A percentile compares a stretch with the other conserved stretches of the same genome.
These are phyloP conservation scores for Xylaria sp. DNA, from an alignment of 2,329 filamentous ascomycete genomes.

Conservation along the genomic window DNA sequence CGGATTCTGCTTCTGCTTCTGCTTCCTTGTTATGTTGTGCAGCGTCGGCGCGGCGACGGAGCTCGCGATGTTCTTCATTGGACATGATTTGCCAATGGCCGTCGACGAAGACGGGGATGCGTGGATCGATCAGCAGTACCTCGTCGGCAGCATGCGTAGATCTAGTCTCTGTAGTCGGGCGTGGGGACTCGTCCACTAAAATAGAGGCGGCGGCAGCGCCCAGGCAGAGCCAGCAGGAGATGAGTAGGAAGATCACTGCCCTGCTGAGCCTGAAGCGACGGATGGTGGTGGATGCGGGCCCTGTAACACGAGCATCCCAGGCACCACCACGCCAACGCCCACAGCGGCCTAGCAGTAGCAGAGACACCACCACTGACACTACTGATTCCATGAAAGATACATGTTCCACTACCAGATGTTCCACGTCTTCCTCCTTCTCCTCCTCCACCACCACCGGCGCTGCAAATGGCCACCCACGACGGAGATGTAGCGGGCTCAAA, in stretches of 20 bases:
- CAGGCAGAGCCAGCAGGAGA: slow-evolving; percentile 38
- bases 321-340: not conserved
- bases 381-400: no score
- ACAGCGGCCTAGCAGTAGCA: slow-evolving; percentile 8
- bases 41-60: slow-evolving; percentile 29
- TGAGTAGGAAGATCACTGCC: slow-evolving; percentile 43
- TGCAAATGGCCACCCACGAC: slow-evolving; percentile 3
- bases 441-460: not conserved
- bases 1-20: not conserved
- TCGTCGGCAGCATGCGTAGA: slow-evolving; percentile 26
- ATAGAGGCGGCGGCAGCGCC: slow-evolving; percentile 32
- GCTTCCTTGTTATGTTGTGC: slow-evolving; percentile 20
- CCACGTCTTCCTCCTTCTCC: no score
- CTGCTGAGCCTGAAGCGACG: slow-evolving; percentile 20
- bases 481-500: slow-evolving; percentile 7
- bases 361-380: no score
- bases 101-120: slow-evolving; percentile 42
- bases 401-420: no score
- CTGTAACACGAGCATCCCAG: slow-evolving; percentile 15
- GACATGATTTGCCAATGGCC: slow-evolving; percentile 48
- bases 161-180: slow-evolving; percentile 33
- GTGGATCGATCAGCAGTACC: slow-evolving; percentile 44
- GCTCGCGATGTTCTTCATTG: slow-evolving; percentile 43
- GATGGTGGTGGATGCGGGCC: slow-evolving; percentile 10
- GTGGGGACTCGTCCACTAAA: slow-evolving; percentile 35